Conservation (phyloP, 2,329 filamentous ascomycete species). For the Curvularia sp. region DNA sequence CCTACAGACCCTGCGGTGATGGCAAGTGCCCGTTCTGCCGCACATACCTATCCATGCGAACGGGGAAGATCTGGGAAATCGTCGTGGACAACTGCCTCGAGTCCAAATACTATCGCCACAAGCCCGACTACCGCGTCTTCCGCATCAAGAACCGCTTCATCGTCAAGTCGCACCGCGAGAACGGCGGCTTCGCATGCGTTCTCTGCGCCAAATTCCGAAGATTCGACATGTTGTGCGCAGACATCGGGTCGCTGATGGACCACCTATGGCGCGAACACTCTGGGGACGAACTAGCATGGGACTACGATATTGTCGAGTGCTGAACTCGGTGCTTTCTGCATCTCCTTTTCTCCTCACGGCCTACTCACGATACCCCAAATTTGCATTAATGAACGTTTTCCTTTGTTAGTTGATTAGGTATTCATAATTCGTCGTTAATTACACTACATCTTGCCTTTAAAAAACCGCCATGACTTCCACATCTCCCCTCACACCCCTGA, state of each 20-base stretch:
- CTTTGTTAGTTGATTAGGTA: not conserved
- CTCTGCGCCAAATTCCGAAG: constrained; percentile 36
- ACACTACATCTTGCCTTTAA: constrained; percentile 4
- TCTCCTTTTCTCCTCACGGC: not conserved
- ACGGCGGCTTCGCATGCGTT: constrained; percentile 41
- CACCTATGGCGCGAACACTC: constrained; percentile 46
- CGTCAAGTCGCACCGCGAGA: constrained; percentile 40
- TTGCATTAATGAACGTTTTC: not conserved
- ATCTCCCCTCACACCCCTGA: constrained; percentile 15
- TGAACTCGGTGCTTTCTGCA: not conserved
- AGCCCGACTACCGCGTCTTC: constrained; percentile 26
- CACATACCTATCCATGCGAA: constrained; percentile 26
- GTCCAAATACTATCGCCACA: constrained; percentile 8
- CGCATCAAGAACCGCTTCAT: constrained; percentile 40
- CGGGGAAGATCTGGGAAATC: constrained; percentile 43
- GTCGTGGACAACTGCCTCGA: constrained; percentile 19
- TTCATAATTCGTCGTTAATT: not conserved
- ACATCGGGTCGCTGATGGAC: constrained; percentile 37
- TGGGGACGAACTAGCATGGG: constrained; percentile 34
- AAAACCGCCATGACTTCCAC: constrained; percentile 27
- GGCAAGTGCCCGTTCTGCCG: constrained; percentile 41
- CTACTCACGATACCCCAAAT: not conserved
- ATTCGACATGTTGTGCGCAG: constrained; percentile 39
- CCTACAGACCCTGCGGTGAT: constrained; percentile 33
- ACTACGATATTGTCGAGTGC: constrained; percentile 37